Conservation (phyloP, 257 asterid genomes). For the Knoxia roxburghii region DNA sequence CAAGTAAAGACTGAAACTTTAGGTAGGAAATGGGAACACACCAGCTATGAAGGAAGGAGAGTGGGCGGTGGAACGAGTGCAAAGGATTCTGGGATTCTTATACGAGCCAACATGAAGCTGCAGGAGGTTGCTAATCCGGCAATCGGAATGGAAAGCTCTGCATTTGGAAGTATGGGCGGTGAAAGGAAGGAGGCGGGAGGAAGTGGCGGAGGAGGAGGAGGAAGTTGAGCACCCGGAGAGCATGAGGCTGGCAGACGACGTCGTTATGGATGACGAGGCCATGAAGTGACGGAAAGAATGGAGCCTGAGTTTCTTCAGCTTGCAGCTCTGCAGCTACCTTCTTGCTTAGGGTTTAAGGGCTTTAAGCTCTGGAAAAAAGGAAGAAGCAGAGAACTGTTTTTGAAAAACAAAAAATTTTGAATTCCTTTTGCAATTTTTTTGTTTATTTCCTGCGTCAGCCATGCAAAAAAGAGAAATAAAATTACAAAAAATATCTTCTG, state of each 20-base stretch:
- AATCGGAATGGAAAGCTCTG: conserved; percentile 16
- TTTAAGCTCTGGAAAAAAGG: background rate
- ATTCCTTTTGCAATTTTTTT: too few species aligned
- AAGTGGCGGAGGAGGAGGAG: conserved; percentile 4
- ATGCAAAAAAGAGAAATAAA: too few species aligned
- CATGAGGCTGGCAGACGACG: conserved; percentile 29
- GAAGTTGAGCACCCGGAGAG: conserved; percentile 22
- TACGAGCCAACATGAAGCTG: background rate
- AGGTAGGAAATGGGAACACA: background rate
- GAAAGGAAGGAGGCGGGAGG: conserved; percentile 23
- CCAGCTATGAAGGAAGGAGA: conserved; percentile 26
- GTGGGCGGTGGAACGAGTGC: conserved; percentile 7
- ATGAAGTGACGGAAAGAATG: conserved; percentile 38
- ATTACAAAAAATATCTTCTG: too few species aligned
- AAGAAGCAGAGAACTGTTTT: background rate
- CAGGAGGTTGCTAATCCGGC: background rate
- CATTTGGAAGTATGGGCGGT: conserved; percentile 1
- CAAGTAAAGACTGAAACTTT: background rate
- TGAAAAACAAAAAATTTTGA: too few species aligned
- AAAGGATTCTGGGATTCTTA: conserved; percentile 2
- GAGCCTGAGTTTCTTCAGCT: conserved; percentile 47
- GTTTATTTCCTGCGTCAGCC: too few species aligned
- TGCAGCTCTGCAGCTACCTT: conserved; percentile 14
- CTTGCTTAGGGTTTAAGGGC: background rate
- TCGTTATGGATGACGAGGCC: conserved; percentile 45